Evolutionary conservation across 1,284 basidiomycete species (phyloP).

Genomic region (Cryptococcus hybrid): DNA sequence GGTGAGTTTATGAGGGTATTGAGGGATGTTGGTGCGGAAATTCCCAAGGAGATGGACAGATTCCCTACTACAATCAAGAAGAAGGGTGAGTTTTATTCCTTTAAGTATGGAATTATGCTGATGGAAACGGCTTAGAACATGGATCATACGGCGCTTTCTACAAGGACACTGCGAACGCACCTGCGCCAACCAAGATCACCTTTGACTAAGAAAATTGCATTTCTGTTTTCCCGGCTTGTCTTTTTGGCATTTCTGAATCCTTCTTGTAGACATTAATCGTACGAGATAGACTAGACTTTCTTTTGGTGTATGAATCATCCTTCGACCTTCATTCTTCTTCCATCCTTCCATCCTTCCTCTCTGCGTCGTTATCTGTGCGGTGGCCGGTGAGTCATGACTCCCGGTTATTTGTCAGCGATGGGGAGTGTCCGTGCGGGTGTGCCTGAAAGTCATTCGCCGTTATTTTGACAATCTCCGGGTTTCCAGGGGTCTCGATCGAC

Average conservation of each 20-base stretch:
- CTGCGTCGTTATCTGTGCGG: no score
- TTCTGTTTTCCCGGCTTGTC: no score
- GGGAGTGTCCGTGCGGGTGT: no score
- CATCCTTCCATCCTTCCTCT: not conserved
- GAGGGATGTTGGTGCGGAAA: slow-evolving; percentile 72
- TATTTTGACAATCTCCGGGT: no score
- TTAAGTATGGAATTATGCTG: not conserved
- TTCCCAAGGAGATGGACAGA: slow-evolving; percentile 73
- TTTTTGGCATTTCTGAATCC: no score
- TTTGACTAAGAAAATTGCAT: slow-evolving; percentile 55
- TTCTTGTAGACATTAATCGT: no score
- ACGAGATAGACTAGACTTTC: no score
- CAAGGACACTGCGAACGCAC: slow-evolving; percentile 69
- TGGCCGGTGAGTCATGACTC: no score
- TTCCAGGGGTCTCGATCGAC: no score
- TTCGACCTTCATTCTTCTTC: not conserved
- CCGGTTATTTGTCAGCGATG: no score
- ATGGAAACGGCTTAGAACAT: slow-evolving; percentile 29
- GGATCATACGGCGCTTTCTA: slow-evolving; percentile 65
- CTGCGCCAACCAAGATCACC: slow-evolving; percentile 83
- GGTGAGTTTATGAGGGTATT: slow-evolving; percentile 93
- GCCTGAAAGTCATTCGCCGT: no score
- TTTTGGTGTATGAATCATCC: no score
- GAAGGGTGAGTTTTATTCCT: slow-evolving; percentile 58
- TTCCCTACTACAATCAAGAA: slow-evolving; percentile 99